These are phyloP conservation scores for Penicillium sp. DNA, from an alignment of 2,329 filamentous ascomycete genomes.

Conservation along the genomic window DNA sequence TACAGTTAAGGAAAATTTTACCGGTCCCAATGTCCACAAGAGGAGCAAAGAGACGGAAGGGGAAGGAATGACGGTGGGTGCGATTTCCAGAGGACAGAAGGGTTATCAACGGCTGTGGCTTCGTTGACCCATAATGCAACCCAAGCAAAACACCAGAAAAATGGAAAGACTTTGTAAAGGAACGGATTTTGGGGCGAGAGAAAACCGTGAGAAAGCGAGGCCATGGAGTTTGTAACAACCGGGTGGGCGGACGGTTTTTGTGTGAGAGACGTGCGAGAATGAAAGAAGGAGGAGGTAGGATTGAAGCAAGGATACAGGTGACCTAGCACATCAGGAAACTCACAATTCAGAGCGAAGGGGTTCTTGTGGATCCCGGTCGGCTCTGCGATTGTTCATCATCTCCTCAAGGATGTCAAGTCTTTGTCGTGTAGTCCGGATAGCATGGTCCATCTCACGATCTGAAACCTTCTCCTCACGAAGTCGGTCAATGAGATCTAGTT, in stretches of 20 bases:
- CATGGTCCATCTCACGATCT: slow-evolving; percentile 72
- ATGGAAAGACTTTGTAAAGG: neutral
- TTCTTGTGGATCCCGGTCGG: slow-evolving; percentile 18
- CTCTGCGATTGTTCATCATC: slow-evolving; percentile 63
- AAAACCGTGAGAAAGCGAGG: neutral
- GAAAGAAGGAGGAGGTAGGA: neutral
- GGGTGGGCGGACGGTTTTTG: neutral
- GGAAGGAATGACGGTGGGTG: neutral
- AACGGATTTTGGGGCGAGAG: neutral
- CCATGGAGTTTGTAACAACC: neutral
- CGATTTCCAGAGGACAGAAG: neutral
- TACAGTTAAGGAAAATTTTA: slow-evolving; percentile 18
- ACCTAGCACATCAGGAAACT: neutral
- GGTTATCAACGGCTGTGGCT: neutral
- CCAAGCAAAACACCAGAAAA: neutral
- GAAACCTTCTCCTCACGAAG: slow-evolving; percentile 68
- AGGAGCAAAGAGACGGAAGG: neutral
- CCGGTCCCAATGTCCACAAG: neutral
- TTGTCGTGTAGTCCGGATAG: slow-evolving; percentile 83
- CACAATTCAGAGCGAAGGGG: slow-evolving; percentile 26
- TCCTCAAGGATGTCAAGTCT: slow-evolving; percentile 74
- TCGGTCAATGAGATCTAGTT: slow-evolving; percentile 54
- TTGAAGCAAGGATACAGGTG: neutral
- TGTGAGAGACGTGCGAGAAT: neutral
- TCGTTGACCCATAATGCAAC: neutral